Conservation (phyloP, 345 rosid species). For the Citrus mangshanensis region DNA sequence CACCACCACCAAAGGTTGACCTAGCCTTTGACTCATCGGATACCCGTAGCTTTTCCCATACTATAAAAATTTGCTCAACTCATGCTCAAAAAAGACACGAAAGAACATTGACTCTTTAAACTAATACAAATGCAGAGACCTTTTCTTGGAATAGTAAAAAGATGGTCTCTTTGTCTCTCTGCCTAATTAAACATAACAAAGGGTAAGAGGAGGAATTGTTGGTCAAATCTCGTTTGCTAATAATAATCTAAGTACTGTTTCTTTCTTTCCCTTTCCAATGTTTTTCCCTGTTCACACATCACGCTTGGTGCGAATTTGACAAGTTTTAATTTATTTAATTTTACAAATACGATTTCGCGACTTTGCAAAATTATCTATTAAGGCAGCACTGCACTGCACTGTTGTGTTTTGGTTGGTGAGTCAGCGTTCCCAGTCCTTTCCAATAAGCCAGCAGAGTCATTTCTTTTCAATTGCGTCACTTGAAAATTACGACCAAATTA, state of each 20-base stretch:
- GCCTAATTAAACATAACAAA: background rate
- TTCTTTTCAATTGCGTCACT: background rate
- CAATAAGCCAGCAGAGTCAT: background rate
- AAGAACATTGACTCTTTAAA: conserved; percentile 11
- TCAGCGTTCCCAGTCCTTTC: conserved; percentile 14
- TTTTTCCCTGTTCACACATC: conserved; percentile 21
- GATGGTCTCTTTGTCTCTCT: conserved; percentile 50
- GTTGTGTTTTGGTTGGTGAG: conserved; percentile 18
- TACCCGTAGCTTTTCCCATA: conserved; percentile 17
- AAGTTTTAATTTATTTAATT: no score
- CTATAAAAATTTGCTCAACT: background rate
- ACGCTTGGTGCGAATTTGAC: conserved; percentile 9
- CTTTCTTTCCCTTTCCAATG: background rate
- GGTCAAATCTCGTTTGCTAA: conserved; percentile 45
- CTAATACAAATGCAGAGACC: conserved; percentile 1
- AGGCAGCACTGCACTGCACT: background rate
- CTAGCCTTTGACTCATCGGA: conserved; percentile 27
- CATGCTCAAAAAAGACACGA: conserved; percentile 15
- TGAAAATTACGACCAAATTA: background rate
- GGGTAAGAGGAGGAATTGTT: background rate
- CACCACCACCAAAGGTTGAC: background rate
- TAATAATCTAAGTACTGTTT: background rate
- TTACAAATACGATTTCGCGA: no score
- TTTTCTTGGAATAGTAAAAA: conserved; percentile 39
- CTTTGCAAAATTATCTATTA: background rate